Evolutionary conservation across 371 early-diverging fungal species (phyloP), one percentile per base, ranked within the genome.

Genomic region (Zychaea mexicana): DNA sequence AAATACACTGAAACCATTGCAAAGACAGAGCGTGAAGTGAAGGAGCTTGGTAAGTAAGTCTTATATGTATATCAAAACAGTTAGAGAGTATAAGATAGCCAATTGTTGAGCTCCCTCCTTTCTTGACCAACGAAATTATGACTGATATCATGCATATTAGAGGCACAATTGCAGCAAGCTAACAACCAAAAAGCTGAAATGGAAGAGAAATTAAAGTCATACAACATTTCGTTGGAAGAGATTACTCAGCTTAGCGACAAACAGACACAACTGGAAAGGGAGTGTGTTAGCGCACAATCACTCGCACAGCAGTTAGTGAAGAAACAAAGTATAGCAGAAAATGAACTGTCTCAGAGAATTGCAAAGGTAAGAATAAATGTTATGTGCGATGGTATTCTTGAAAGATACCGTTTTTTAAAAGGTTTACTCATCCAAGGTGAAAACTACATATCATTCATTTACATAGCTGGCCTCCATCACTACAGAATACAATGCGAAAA

Each of bases 1-100:
- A 62, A 68, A 32, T 68, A 63, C 31, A 54, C 33, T 4, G 68
- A 62, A 5, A 32, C 58, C 32, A 63, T 52, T 46, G 49, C 60
- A 21, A 59, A 58, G 26, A 52, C 54, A 17, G 26, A 39, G 32
- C 45, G 30, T 26, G 55, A 55, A 31, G 6, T 19, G 19, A 24
- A 57, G 31, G 19, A 24, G 17, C 49, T 36, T 39, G 64, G 57
- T 46, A 57, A 58, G n/a, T 19, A 22, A n/a, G n/a, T n/a, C n/a
- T n/a, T n/a, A n/a, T n/a, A n/a, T n/a, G n/a, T n/a, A n/a, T n/a
- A n/a, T n/a, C n/a, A n/a, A n/a, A n/a, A n/a, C n/a, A n/a, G n/a
- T n/a, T n/a, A n/a, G n/a, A n/a, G n/a, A n/a, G n/a, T n/a, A n/a
- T n/a, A n/a, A n/a, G n/a, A n/a, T n/a, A n/a, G n/a, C n/a, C n/a